phyloP scores from a whole-genome alignment of 2,329 filamentous ascomycete genomes.

The Fusarium lyarnte region DNA sequence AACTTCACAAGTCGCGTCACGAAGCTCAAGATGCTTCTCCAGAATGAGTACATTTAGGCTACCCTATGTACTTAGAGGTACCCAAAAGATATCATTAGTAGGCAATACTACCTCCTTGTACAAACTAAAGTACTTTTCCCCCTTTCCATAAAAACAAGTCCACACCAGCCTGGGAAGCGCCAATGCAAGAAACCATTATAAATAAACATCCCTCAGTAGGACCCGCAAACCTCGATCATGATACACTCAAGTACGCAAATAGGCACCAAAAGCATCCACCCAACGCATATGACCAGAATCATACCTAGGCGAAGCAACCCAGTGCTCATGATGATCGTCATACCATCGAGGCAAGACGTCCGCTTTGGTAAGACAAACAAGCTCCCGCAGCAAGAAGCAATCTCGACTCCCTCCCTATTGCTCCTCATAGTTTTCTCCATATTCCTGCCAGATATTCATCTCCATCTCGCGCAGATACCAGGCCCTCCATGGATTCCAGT shows the following conservation, averaged over 20 bases:
- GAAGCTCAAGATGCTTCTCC: not conserved
- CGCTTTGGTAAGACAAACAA: fast-evolving
- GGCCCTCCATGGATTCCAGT: not conserved
- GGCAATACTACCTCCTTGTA: not conserved
- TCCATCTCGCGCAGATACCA: no score
- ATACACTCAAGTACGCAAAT: not conserved
- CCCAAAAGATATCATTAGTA: not conserved
- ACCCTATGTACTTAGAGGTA: no score
- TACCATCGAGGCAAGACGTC: fast-evolving
- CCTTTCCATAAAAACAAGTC: not conserved
- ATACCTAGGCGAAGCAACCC: not conserved
- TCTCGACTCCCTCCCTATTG: no score
- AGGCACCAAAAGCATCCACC: not conserved
- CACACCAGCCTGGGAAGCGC: fast-evolving
- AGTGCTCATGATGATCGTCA: not conserved
- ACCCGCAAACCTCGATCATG: not conserved
- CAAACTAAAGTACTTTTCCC: not conserved
- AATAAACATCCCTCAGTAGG: not conserved
- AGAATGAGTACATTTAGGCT: not conserved
- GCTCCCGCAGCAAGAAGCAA: no score
- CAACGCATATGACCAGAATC: not conserved
- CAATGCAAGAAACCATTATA: fast-evolving
- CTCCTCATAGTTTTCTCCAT: no score
- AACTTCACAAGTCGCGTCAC: not conserved
- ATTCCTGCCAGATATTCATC: no score